Percentiles rank a stretch among this genome's conserved stretches.
Evolutionary conservation across 176 grass and related monocot species (phyloP).

Genomic region (maize (Zea mays)): DNA sequence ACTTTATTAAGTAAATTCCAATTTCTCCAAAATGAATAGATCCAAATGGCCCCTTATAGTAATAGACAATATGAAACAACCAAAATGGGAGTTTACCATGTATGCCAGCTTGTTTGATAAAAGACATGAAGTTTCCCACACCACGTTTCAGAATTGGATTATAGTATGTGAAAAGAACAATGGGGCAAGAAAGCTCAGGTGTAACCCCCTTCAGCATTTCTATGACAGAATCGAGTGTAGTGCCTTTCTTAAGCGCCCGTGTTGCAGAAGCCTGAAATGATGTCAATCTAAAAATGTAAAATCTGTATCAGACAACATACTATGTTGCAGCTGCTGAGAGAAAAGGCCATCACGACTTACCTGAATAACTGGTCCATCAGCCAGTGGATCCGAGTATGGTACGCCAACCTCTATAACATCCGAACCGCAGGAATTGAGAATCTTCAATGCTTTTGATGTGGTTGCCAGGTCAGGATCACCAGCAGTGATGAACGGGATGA

Average conservation of each 20-base stretch:
- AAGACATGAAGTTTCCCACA: conserved; percentile 69
- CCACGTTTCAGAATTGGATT: conserved; percentile 86
- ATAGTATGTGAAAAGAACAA: conserved; percentile 93
- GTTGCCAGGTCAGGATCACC: conserved; percentile 85
- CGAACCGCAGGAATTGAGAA: conserved; percentile 80
- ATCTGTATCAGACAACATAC: background rate
- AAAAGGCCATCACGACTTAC: conserved; percentile 10
- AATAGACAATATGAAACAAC: background rate
- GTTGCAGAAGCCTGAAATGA: conserved; percentile 76
- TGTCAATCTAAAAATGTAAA: background rate
- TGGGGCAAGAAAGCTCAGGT: conserved; percentile 75
- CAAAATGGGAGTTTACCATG: conserved; percentile 48
- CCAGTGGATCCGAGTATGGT: conserved; percentile 86
- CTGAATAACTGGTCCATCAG: conserved; percentile 93
- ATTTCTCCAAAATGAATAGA: too few species aligned
- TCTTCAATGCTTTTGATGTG: conserved; percentile 70
- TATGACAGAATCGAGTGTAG: conserved; percentile 62
- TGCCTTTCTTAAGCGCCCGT: conserved; percentile 71
- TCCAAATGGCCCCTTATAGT: background rate
- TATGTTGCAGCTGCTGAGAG: background rate
- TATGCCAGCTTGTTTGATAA: conserved; percentile 59
- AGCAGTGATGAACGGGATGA: conserved; percentile 89
- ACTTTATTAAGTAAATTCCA: too few species aligned
- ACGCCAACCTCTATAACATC: conserved; percentile 87
- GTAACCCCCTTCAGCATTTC: conserved; percentile 71